These are phyloP conservation scores for Zizania latifolia DNA, from an alignment of 176 grass and related monocot species.

Conservation along the genomic window DNA sequence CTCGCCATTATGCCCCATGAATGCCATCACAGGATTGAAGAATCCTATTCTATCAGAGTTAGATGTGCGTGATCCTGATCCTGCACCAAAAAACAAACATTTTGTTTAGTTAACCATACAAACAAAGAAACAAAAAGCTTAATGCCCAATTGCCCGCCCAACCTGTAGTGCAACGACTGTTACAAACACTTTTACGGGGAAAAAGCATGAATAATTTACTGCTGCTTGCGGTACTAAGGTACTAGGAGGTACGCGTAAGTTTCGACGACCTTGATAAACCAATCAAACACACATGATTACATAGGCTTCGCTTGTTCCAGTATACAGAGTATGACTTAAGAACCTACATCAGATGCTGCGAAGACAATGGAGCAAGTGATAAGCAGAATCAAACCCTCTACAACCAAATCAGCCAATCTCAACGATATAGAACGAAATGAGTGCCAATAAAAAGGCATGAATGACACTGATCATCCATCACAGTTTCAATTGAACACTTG, in stretches of 20 bases:
- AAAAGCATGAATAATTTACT: neutral
- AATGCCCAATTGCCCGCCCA: neutral
- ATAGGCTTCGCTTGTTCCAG: neutral
- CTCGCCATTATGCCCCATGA: slow-evolving; percentile 81
- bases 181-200: neutral
- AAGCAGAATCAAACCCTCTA: neutral
- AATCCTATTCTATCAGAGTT: slow-evolving; percentile 51
- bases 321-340: neutral
- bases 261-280: neutral
- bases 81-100: slow-evolving; percentile 13
- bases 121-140: neutral
- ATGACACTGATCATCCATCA: neutral
- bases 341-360: neutral
- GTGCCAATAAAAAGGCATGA: neutral
- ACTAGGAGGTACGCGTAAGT: neutral
- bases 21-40: slow-evolving; percentile 81
- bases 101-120: neutral
- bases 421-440: neutral
- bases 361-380: neutral
- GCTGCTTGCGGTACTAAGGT: neutral
- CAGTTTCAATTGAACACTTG: neutral
- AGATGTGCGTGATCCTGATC: slow-evolving; percentile 42
- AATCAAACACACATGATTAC: neutral
- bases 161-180: neutral
- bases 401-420: neutral